Conservation (phyloP, 768 basidiomycete species). For the Peribolospora baueri region DNA sequence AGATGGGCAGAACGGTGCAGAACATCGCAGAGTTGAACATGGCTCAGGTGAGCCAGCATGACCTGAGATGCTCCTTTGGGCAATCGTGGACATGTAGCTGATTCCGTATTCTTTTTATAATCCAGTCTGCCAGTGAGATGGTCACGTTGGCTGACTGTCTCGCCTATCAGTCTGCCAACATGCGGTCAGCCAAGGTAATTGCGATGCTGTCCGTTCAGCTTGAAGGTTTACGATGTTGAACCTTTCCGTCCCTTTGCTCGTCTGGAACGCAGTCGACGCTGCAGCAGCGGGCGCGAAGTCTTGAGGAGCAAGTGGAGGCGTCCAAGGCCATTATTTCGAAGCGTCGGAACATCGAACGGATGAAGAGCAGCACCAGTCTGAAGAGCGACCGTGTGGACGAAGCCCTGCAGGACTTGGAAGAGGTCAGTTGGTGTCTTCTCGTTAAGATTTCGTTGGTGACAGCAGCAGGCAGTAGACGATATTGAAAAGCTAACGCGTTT, state of each 20-base stretch:
- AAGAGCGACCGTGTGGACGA: slow-evolving; percentile 63
- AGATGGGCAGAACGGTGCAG: slow-evolving; percentile 68
- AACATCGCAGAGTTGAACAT: slow-evolving; percentile 33
- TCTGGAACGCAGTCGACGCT: slow-evolving; percentile 39
- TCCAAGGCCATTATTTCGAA: slow-evolving; percentile 85
- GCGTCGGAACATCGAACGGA: slow-evolving; percentile 64
- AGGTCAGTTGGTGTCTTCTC: slow-evolving; percentile 28
- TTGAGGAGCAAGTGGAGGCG: slow-evolving; percentile 84
- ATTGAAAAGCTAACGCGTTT: background rate
- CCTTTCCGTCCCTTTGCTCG: background rate
- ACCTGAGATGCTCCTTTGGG: background rate
- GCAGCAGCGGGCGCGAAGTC: slow-evolving; percentile 60
- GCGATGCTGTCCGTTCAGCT: background rate
- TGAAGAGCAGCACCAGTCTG: slow-evolving; percentile 64
- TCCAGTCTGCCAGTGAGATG: slow-evolving; percentile 61
- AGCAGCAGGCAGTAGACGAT: background rate
- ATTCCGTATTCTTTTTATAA: background rate
- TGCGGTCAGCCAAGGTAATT: slow-evolving; percentile 60
- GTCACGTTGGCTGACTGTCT: slow-evolving; percentile 87
- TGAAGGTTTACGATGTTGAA: background rate
- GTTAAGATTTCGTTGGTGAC: background rate
- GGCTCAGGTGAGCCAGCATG: slow-evolving; percentile 30
- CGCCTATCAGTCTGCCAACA: slow-evolving; percentile 89
- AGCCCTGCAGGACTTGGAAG: slow-evolving; percentile 74
- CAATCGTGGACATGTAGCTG: background rate